phyloP scores from a whole-genome alignment of 2,329 filamentous ascomycete genomes.

The Beauveria sp. region DNA sequence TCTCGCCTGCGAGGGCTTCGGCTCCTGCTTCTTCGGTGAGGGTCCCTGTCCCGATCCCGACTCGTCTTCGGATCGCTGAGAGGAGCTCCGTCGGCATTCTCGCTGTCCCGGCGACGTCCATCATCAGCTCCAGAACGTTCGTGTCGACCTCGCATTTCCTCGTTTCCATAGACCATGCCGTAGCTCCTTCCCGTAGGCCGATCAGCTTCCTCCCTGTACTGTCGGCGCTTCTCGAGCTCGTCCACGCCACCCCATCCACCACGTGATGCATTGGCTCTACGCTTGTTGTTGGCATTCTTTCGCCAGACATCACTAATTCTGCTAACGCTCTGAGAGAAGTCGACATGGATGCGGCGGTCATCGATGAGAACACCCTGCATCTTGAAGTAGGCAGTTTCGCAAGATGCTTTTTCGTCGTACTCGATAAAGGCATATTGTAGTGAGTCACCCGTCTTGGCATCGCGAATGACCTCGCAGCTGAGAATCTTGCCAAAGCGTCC shows the following conservation, averaged over 20 bases:
- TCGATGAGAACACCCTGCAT: slow-evolving; percentile 98
- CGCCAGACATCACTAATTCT: slow-evolving; percentile 88
- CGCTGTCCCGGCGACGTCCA: slow-evolving; percentile 15
- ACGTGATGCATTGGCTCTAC: slow-evolving; percentile 45
- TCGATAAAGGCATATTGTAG: slow-evolving; percentile 98
- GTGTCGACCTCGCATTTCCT: slow-evolving; percentile 52
- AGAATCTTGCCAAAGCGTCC: slow-evolving; percentile 92
- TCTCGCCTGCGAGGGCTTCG: slow-evolving; percentile 32
- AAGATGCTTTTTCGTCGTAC: slow-evolving; percentile 85
- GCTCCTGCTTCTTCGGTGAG: slow-evolving; percentile 31
- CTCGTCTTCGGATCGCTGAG: slow-evolving; percentile 1
- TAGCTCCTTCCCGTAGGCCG: slow-evolving; percentile 46
- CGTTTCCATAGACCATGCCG: slow-evolving; percentile 73
- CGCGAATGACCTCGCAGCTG: slow-evolving; percentile 91
- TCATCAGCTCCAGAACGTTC: slow-evolving; percentile 29
- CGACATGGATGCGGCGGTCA: slow-evolving; percentile 94
- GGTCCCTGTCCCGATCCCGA: slow-evolving; percentile 10
- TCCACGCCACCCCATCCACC: slow-evolving; percentile 89
- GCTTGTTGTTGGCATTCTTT: slow-evolving; percentile 74
- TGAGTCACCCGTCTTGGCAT: slow-evolving; percentile 89
- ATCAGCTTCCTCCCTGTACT: slow-evolving; percentile 68
- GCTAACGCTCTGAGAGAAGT: slow-evolving; percentile 92
- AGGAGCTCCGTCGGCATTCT: not conserved
- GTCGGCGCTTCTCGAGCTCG: slow-evolving; percentile 79
- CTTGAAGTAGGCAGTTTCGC: slow-evolving; percentile 94